phyloP scores from a whole-genome alignment of 2,329 filamentous ascomycete genomes.

The Cladosporium oxysporum region DNA sequence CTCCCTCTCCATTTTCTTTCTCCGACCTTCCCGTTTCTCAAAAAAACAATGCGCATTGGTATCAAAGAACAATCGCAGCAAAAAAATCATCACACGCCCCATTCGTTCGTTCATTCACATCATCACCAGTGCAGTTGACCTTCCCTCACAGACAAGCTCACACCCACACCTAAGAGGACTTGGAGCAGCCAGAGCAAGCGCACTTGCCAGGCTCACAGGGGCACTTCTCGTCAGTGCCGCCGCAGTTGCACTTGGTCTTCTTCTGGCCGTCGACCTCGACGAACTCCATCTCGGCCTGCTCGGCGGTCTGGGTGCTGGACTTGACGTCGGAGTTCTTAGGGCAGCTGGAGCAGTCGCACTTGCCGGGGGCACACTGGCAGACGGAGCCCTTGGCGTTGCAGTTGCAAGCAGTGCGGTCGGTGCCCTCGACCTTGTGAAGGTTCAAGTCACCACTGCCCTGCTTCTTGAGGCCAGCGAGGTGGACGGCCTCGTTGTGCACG shows the following conservation, averaged over 20 bases:
- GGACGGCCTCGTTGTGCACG: slow-evolving; percentile 86
- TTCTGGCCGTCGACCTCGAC: slow-evolving; percentile 53
- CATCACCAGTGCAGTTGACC: neutral
- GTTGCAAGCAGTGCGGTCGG: slow-evolving; percentile 40
- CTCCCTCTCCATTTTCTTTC: neutral
- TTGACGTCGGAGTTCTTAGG: slow-evolving; percentile 47
- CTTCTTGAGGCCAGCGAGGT: slow-evolving; percentile 82
- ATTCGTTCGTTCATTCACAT: slow-evolving; percentile 5
- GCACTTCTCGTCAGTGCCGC: slow-evolving; percentile 46
- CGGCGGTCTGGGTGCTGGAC: slow-evolving; percentile 27
- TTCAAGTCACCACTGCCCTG: slow-evolving; percentile 50
- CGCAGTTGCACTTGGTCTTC: slow-evolving; percentile 54
- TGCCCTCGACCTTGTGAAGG: slow-evolving; percentile 39
- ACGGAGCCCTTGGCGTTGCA: slow-evolving; percentile 45
- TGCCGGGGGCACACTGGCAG: slow-evolving; percentile 44
- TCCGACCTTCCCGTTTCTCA: neutral
- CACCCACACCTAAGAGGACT: slow-evolving; percentile 34
- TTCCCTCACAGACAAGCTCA: neutral
- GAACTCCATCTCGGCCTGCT: slow-evolving; percentile 45
- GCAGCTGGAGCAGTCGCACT: slow-evolving; percentile 38
- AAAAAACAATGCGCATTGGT: slow-evolving; percentile 15
- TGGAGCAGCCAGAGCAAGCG: slow-evolving; percentile 50
- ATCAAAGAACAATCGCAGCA: slow-evolving; percentile 13
- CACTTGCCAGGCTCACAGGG: slow-evolving; percentile 51
- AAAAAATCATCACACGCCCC: neutral